Conservation (phyloP, 192 early-diverging fungal genomes). For the Backusella morwellensis region DNA sequence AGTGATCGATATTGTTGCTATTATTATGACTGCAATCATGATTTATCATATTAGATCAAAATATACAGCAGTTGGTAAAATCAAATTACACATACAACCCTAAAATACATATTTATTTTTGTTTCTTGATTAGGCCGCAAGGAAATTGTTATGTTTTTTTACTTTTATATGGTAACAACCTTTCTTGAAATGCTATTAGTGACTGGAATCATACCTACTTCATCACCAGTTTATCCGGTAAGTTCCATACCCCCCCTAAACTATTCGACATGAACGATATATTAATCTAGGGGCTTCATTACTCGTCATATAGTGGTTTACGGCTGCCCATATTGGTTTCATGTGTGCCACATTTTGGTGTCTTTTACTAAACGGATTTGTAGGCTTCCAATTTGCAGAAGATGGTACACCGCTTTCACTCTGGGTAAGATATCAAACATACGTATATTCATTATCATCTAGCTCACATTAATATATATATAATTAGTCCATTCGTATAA, state of each 20-base stretch:
- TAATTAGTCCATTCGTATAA: conserved; percentile 72
- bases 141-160: conserved; percentile 92
- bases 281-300: background rate
- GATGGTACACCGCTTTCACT: conserved; percentile 86
- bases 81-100: background rate
- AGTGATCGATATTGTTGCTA: conserved; percentile 88
- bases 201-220: conserved; percentile 76
- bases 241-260: background rate
- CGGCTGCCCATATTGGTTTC: conserved; percentile 67
- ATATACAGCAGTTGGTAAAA: conserved; percentile 93
- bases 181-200: conserved; percentile 74
- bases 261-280: background rate
- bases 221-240: conserved; percentile 63
- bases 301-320: conserved; percentile 60
- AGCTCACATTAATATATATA: background rate
- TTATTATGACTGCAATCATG: conserved; percentile 98
- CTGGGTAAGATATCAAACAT: conserved; percentile 59
- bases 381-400: conserved; percentile 88
- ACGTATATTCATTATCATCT: background rate
- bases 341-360: conserved; percentile 80
- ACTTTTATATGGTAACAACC: conserved; percentile 71
- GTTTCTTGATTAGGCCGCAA: conserved; percentile 61
- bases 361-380: conserved; percentile 83
- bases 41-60: conserved; percentile 97
- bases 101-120: background rate